These are phyloP conservation scores for Venturiaceae sp. DNA, from an alignment of 2,329 filamentous ascomycete genomes.

Conservation along the genomic window DNA sequence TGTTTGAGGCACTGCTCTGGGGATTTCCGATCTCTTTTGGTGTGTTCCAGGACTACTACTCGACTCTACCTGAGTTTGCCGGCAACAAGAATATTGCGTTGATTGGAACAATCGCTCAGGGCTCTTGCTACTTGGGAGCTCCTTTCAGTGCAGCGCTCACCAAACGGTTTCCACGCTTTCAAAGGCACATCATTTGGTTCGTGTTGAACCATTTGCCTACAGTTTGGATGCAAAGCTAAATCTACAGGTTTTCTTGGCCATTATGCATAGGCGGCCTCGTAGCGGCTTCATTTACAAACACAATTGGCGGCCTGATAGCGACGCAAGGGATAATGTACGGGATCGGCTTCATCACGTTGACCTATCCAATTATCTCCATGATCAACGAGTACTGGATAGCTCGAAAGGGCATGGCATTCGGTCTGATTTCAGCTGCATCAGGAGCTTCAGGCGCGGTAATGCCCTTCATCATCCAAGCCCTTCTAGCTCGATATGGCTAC, in stretches of 20 bases:
- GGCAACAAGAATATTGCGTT: slow-evolving; percentile 41
- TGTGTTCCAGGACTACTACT: slow-evolving; percentile 63
- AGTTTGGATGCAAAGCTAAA: too few species aligned
- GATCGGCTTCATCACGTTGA: slow-evolving; percentile 40
- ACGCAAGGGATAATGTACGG: slow-evolving; percentile 32
- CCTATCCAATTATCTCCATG: slow-evolving; percentile 37
- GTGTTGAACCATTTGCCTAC: too few species aligned
- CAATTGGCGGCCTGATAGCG: slow-evolving; percentile 24
- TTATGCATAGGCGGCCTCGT: slow-evolving; percentile 26
- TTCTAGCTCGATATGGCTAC: slow-evolving; percentile 15
- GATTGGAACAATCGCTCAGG: slow-evolving; percentile 47
- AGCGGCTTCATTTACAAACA: slow-evolving; percentile 23
- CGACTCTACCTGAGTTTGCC: slow-evolving; percentile 47
- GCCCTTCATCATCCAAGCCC: slow-evolving; percentile 4
- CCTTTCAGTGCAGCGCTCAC: slow-evolving; percentile 29
- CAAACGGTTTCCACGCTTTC: slow-evolving; percentile 26
- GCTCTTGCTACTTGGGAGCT: slow-evolving; percentile 38
- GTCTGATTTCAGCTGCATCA: slow-evolving; percentile 29
- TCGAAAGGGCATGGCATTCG: slow-evolving; percentile 43
- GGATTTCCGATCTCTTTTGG: slow-evolving; percentile 61
- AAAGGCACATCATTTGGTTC: slow-evolving; percentile 23
- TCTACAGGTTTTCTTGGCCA: neutral
- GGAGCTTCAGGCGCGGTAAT: slow-evolving; percentile 9
- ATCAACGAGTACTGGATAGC: slow-evolving; percentile 47
- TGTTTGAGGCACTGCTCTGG: slow-evolving; percentile 46